Percentiles rank a stretch among this genome's conserved stretches.
Conservation (phyloP, 2,329 filamentous ascomycete species). For the Colletotrichum neosansevieriae region DNA sequence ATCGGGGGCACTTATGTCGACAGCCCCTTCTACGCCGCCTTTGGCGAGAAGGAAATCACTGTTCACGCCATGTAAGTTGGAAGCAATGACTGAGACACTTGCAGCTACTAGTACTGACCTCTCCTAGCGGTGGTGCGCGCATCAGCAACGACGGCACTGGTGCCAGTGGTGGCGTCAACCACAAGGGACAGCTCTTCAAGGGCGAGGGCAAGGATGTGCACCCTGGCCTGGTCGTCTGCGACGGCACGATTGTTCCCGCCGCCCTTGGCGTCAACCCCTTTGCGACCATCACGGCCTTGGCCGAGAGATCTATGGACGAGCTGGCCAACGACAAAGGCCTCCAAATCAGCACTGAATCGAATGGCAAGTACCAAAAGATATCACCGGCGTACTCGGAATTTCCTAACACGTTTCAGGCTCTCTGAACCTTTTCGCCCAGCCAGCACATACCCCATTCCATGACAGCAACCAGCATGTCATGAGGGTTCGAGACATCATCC, state of each 20-base stretch:
- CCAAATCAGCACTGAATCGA: conserved; percentile 8
- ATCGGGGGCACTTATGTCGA: conserved; percentile 71
- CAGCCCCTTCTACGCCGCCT: conserved; percentile 66
- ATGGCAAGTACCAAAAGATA: conserved; percentile 1
- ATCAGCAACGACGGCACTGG: conserved; percentile 71
- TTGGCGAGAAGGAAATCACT: conserved; percentile 70
- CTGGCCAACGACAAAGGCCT: conserved; percentile 51
- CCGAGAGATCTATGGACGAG: conserved; percentile 70
- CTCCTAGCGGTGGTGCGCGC: conserved; percentile 63
- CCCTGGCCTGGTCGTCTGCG: conserved; percentile 70
- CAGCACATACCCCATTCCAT: conserved; percentile 47
- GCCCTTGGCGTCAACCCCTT: conserved; percentile 75
- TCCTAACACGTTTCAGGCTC: conserved; percentile 44
- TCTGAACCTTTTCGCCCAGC: conserved; percentile 68
- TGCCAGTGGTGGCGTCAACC: conserved; percentile 68
- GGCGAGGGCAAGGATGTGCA: conserved; percentile 64
- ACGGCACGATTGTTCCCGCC: conserved; percentile 71
- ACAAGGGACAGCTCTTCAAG: conserved; percentile 70
- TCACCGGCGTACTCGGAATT: accelerated
- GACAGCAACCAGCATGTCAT: conserved; percentile 52
- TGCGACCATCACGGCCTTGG: conserved; percentile 76
- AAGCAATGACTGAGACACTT: too few species aligned
- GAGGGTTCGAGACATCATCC: conserved; percentile 53
- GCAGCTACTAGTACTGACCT: conserved; percentile 39
- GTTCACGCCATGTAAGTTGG: conserved; percentile 70